A percentile compares a stretch with the other conserved stretches of the same genome.
These are phyloP conservation scores for Elsinoe fawcettii DNA, from an alignment of 2,329 filamentous ascomycete genomes.

Conservation along the genomic window DNA sequence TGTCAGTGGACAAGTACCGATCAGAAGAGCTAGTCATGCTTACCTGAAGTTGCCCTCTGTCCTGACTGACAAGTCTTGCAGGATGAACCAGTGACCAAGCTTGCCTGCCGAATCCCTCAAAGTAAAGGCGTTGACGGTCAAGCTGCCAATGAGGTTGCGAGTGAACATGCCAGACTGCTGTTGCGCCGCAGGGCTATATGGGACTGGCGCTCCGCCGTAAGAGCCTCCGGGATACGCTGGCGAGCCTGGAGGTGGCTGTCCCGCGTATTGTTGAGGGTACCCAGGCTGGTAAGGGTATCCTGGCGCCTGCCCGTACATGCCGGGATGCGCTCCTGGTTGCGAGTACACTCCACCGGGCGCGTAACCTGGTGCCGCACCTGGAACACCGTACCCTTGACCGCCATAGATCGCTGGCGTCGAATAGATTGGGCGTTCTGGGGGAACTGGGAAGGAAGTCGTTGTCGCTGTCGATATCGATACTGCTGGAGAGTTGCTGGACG, in stretches of 20 bases:
- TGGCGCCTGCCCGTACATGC: conserved; percentile 11
- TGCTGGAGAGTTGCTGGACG: conserved; percentile 55
- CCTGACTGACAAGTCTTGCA: conserved; percentile 89
- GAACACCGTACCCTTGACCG: conserved; percentile 11
- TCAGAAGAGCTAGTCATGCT: conserved; percentile 22
- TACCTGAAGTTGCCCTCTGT: conserved; percentile 89
- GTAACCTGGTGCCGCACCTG: conserved; percentile 13
- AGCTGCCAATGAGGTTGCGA: conserved; percentile 84
- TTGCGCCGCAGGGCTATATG: conserved; percentile 13
- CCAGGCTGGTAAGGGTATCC: conserved; percentile 5
- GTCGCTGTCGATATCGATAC: conserved; percentile 72
- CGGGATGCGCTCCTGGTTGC: conserved; percentile 5
- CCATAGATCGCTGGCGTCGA: conserved; percentile 10
- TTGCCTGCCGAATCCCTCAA: conserved; percentile 71
- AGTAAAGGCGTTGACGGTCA: conserved; percentile 80
- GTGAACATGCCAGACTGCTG: conserved; percentile 80
- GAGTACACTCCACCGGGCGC: conserved; percentile 2
- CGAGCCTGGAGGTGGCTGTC: conserved; percentile 14
- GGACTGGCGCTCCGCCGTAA: conserved; percentile 11
- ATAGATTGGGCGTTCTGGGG: conserved; percentile 21
- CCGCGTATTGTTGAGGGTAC: conserved; percentile 5
- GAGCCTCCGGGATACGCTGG: conserved; percentile 16
- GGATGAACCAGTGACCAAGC: conserved; percentile 90
- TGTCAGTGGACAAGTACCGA: conserved; percentile 14
- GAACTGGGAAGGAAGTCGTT: conserved; percentile 65